Conservation (phyloP, 768 basidiomycete genomes). For the Leccinellum albellum region DNA sequence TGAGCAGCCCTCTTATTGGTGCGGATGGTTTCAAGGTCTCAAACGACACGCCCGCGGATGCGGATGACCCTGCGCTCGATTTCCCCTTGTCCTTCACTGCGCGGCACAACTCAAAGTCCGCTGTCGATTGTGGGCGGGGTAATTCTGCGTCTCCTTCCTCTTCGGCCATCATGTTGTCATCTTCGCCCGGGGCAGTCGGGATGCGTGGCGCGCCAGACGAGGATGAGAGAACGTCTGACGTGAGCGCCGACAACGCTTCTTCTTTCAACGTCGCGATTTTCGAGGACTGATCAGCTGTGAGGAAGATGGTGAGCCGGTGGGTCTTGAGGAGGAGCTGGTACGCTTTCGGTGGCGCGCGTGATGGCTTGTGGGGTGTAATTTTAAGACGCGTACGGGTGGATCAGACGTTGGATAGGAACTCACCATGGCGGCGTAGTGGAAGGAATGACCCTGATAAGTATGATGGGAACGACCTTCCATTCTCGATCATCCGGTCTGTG, state of each 20-base stretch:
- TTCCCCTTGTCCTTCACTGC: conserved; percentile 49
- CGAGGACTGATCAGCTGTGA: conserved; percentile 51
- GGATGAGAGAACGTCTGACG: conserved; percentile 38
- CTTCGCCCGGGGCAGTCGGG: conserved; percentile 29
- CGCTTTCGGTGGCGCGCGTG: conserved; percentile 53
- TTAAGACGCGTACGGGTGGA: not conserved
- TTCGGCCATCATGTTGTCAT: conserved; percentile 19
- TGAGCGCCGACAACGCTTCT: conserved; percentile 60
- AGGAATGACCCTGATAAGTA: no score
- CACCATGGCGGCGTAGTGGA: conserved; percentile 14
- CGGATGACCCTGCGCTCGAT: conserved; percentile 30
- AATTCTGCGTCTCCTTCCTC: conserved; percentile 18
- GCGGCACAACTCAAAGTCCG: conserved; percentile 66
- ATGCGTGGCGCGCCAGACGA: conserved; percentile 28
- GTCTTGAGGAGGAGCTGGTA: conserved; percentile 71
- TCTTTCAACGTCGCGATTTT: conserved; percentile 58
- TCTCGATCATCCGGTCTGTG: conserved; percentile 15
- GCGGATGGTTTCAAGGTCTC: conserved; percentile 43
- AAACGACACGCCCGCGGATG: conserved; percentile 33
- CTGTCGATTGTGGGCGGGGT: conserved; percentile 33
- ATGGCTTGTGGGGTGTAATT: conserved; percentile 37
- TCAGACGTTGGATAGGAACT: not conserved
- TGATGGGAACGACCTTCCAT: conserved; percentile 23
- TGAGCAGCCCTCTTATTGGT: conserved; percentile 48
- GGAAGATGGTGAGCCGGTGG: conserved; percentile 64